Evolutionary conservation across 140 eudicot species (phyloP).

Genomic region (Flaveria floridana): DNA sequence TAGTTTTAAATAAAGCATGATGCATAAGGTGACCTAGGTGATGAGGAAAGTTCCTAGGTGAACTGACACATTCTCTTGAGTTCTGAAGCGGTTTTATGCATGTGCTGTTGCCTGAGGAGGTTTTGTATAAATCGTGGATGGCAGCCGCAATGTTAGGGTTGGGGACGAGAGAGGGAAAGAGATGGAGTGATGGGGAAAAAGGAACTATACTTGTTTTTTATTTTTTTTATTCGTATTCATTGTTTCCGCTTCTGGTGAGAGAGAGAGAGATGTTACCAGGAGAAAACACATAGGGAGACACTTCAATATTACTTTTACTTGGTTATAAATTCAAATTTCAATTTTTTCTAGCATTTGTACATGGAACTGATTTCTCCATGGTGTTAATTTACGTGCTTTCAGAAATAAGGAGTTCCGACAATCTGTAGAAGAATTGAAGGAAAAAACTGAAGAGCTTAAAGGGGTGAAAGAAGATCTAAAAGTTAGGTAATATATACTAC

Average conservation of each 20-base stretch:
- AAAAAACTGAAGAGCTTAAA: conserved; percentile 61
- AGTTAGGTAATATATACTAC: conserved; percentile 61
- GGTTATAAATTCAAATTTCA: background rate
- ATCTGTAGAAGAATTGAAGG: conserved; percentile 75
- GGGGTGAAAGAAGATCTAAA: conserved; percentile 82
- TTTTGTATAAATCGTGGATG: background rate
- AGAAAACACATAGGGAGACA: background rate
- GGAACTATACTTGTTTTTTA: too few relatives aligned
- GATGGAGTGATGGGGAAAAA: too few relatives aligned
- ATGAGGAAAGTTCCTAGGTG: background rate
- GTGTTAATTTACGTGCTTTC: conserved; percentile 25
- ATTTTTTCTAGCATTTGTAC: background rate
- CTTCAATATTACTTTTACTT: background rate
- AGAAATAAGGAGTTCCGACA: conserved; percentile 75
- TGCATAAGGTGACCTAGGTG: background rate
- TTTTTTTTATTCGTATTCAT: too few relatives aligned
- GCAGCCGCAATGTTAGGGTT: background rate
- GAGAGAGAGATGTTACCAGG: background rate
- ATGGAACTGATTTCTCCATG: conserved; percentile 2
- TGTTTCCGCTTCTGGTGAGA: background rate
- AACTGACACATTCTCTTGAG: background rate
- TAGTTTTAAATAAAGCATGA: background rate
- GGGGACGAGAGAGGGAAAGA: too few relatives aligned
- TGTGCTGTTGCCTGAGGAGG: background rate
- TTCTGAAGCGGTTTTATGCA: background rate